phyloP scores from a whole-genome alignment of 2,329 filamentous ascomycete species.

The Aspergillus fumigatus region DNA sequence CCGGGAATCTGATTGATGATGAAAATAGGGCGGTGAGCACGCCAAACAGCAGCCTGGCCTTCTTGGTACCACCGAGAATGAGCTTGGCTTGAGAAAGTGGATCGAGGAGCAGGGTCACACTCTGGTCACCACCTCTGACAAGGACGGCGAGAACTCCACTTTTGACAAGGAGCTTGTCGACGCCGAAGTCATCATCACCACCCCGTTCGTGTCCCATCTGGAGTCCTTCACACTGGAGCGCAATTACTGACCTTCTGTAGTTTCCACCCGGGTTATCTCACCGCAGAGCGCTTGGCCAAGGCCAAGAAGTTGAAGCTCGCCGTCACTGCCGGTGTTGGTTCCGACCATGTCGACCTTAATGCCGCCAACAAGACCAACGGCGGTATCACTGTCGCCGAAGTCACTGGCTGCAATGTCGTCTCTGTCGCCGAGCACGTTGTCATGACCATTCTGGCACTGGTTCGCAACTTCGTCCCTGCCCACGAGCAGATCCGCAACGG shows the following conservation, averaged over 20 bases:
- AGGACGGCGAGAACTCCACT: conserved; percentile 86
- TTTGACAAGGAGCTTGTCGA: conserved; percentile 96
- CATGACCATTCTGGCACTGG: conserved; percentile 95
- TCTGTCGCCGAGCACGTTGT: conserved; percentile 98
- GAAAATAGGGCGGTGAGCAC: conserved; percentile 65
- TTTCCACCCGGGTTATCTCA: conserved; percentile 98
- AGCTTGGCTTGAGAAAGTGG: conserved; percentile 96
- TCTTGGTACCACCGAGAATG: conserved; percentile 95
- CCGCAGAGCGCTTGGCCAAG: conserved; percentile 89
- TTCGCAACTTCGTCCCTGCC: conserved; percentile 97
- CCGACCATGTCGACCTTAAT: conserved; percentile 95
- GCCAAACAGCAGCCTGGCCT: conserved; percentile 83
- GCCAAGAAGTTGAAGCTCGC: conserved; percentile 99
- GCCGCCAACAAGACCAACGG: conserved; percentile 98
- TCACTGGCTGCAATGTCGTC: conserved; percentile 96
- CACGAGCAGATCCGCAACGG: conserved; percentile 88
- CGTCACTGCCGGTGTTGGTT: conserved; percentile 95
- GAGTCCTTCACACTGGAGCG: too few species aligned
- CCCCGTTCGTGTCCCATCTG: conserved; percentile 60
- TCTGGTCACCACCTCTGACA: conserved; percentile 94
- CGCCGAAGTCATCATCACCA: conserved; percentile 98
- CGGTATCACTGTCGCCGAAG: conserved; percentile 93
- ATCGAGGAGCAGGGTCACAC: conserved; percentile 96
- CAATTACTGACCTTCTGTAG: conserved; percentile 42
- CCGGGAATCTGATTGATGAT: conserved; percentile 5